Evolutionary conservation across 2,329 filamentous ascomycete species (phyloP), one percentile per base, ranked within the genome.

Genomic region (Macroventuria anomochaeta): DNA sequence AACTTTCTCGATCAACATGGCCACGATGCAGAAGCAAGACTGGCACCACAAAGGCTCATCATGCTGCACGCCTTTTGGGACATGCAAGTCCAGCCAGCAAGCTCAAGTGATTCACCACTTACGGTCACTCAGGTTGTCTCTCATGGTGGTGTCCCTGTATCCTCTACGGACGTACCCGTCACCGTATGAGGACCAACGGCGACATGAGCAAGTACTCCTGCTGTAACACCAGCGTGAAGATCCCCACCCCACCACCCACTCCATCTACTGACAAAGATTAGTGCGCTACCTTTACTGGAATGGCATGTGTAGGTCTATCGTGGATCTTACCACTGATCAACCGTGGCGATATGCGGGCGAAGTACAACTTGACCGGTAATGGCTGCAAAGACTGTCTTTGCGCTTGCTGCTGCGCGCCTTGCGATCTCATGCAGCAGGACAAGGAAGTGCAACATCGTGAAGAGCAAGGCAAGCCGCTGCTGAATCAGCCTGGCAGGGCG

Each of bases 61-160:
- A 17, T 73, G 71, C 59, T 73, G 65, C 59, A 55, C 57, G 5
- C 71, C 70, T 7, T 61, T 73, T 12, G 57, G 58, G 13, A 68
- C 67, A 12, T 72, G 70, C 71, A 56, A 50, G 67, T 28, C 23
- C 10, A 8, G 26, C 29, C 10, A 25, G 5, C 1, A 15, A 3
- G 5, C 2, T 29, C 1, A 10, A 8, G 18, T 2, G 5, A 12
- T 1, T 6, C 3, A 3, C 7, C n/a, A 26, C 54, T 64, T 10
- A 62, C 47, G 12, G 3, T 8, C 23, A 12, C 3, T 6, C 11
- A 73, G 70, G 71, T 57, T 62, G 67, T 38, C 57, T 74, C 8
- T 62, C 67, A 21, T 73, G 67, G 61, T 74, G 63, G 59, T 68
- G 67, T 36, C 71, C 70, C 15, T 74, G 71, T 57, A 63, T 74